Evolutionary conservation across 371 early-diverging fungal species (phyloP), one percentile per base, ranked within the genome.

Genomic region (Mycotypha africana): DNA sequence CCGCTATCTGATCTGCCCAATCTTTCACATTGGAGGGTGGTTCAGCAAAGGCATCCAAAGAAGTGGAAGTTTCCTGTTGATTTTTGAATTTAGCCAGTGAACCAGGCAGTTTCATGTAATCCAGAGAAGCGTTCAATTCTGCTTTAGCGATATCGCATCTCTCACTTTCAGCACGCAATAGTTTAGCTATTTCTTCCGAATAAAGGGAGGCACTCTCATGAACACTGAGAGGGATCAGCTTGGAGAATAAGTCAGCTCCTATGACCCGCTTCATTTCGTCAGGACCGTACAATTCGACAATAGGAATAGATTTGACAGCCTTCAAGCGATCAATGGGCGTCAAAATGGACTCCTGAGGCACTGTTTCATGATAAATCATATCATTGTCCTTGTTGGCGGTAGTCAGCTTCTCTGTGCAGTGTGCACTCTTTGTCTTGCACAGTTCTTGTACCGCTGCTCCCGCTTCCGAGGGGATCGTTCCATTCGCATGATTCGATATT

Each of bases 111-210:
- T 92, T 83, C 89, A 96, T 82, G 34, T 88, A 92, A 28, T 86
- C 82, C 11, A 97, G 56, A 3, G 90, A 78, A 10, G 88, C 85
- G 22, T 89, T 79, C 16, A 95, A 56, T 50, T 97, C 96, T n/a
- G 76, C 86, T 51, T 95, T 86, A 4, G 94, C 89, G 10, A 82
- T 53, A 39, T 89, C 88, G 22, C 85, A 86, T 49, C 79, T 60
- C 42, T 85, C 93, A 9, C 78, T 76, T 39, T 88, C 89, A 4
- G 68, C 55, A 6, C 98, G 84, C 4, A 96, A 76, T 21, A 98
- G 50, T 58, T 91, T 89, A 11, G 92, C 92, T 65, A 93, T 93
- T 56, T 96, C 95, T 56, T 95, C 97, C 15, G 93, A 93, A 50
- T 97, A 97, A 49, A 95, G 51, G 10, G 89, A 89, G 4, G 91